These are phyloP conservation scores for Kluyveromyces nonfermentans DNA, from an alignment of 805 yeast species.

Conservation along the genomic window DNA sequence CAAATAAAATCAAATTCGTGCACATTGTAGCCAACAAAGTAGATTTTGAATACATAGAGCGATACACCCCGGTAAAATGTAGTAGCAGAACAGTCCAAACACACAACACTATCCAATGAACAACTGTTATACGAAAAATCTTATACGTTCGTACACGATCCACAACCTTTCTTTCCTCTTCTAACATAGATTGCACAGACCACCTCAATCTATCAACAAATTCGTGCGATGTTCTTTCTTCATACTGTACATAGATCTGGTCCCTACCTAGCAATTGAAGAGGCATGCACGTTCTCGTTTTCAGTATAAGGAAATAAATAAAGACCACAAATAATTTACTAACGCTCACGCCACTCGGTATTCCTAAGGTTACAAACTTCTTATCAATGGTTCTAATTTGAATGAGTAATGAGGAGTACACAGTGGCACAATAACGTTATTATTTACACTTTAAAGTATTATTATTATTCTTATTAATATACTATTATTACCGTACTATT, in stretches of 20 bases:
- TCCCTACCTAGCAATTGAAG: conserved; percentile 16
- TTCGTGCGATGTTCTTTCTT: not conserved
- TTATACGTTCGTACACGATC: conserved; percentile 4
- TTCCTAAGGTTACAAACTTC: too few species aligned
- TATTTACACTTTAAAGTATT: too few species aligned
- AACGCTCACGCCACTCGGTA: too few species aligned
- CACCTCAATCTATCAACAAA: not conserved
- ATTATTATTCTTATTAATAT: too few species aligned
- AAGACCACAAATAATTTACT: too few species aligned
- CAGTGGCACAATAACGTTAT: too few species aligned
- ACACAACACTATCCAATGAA: conserved; percentile 45
- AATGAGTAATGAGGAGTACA: too few species aligned
- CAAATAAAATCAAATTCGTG: conserved; percentile 73
- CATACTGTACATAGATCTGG: conserved; percentile 10
- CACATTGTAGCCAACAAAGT: conserved; percentile 71
- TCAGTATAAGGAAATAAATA: too few species aligned
- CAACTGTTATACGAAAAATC: conserved; percentile 41
- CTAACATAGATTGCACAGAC: not conserved
- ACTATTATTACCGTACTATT: too few species aligned
- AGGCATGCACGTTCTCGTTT: conserved; percentile 12
- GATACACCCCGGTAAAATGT: conserved; percentile 49
- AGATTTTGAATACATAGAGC: conserved; percentile 48
- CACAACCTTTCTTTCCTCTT: not conserved
- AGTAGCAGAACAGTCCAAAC: conserved; percentile 41
- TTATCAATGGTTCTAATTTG: too few species aligned